A percentile compares a stretch with the other conserved stretches of the same genome.
Evolutionary conservation across 257 asterid species (phyloP).

Genomic region (Cynanchum wilfordii): DNA sequence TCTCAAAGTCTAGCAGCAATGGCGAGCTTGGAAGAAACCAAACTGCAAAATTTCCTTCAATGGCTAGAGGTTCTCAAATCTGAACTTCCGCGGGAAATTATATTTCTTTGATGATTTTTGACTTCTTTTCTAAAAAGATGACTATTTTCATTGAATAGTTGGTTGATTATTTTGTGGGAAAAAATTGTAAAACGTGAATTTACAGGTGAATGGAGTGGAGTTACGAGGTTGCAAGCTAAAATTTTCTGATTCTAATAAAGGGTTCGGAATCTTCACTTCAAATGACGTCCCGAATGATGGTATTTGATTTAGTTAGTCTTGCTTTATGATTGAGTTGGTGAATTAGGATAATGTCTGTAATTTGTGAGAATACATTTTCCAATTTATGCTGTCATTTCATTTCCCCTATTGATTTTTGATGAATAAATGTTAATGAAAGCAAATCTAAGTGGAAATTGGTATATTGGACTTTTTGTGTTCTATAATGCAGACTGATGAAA

Average conservation of each 20-base stretch:
- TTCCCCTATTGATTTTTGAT: neutral
- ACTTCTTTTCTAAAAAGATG: neutral
- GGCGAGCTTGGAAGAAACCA: conserved; percentile 59
- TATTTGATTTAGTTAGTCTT: neutral
- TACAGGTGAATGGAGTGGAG: conserved; percentile 72
- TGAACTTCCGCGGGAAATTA: neutral
- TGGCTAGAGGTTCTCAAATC: conserved; percentile 58
- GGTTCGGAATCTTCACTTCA: conserved; percentile 72
- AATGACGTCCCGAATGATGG: conserved; percentile 57
- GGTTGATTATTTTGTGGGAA: neutral
- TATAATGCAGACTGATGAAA: neutral
- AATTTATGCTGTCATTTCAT: neutral
- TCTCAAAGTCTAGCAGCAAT: conserved; percentile 19
- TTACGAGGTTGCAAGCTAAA: conserved; percentile 70
- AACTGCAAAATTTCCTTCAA: conserved; percentile 65
- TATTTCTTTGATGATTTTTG: neutral
- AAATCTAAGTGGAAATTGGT: neutral
- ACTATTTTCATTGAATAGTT: neutral
- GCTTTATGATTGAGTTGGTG: neutral
- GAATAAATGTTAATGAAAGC: neutral
- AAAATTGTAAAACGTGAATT: neutral
- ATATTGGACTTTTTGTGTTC: neutral
- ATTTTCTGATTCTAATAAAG: conserved; percentile 65
- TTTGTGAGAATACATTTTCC: neutral
- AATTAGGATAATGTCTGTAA: conserved; percentile 1